Percentiles rank a stretch among this genome's conserved stretches.
Evolutionary conservation across 495 filamentous ascomycete species (phyloP).

Genomic region (Annulohypoxylon bovei): DNA sequence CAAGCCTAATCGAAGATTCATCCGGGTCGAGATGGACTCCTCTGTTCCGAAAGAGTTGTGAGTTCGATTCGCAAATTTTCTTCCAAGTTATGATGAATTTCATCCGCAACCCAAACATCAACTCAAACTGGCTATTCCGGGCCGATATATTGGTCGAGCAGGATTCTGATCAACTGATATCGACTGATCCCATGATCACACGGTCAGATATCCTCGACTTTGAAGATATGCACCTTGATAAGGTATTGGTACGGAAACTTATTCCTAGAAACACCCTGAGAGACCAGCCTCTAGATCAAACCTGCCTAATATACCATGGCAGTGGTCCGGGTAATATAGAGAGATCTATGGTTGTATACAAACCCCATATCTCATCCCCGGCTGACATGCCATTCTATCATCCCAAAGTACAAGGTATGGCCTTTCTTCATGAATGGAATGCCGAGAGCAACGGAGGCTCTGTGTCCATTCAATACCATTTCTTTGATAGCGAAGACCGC

Average conservation of each 20-base stretch:
- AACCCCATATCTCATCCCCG: slow-evolving; percentile 71
- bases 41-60: slow-evolving; percentile 61
- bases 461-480: slow-evolving; percentile 74
- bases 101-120: slow-evolving; percentile 86
- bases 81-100: slow-evolving; percentile 74
- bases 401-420: slow-evolving; percentile 75
- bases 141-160: slow-evolving; percentile 78
- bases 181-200: slow-evolving; percentile 43
- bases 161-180: slow-evolving; percentile 41
- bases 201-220: slow-evolving; percentile 51
- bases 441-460: slow-evolving; percentile 51
- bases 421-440: slow-evolving; percentile 74
- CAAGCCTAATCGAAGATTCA: slow-evolving; percentile 43
- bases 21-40: slow-evolving; percentile 58
- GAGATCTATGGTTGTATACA: slow-evolving; percentile 75
- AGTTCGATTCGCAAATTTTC: slow-evolving; percentile 69
- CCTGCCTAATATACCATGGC: slow-evolving; percentile 72
- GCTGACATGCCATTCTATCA: slow-evolving; percentile 86
- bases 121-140: slow-evolving; percentile 81
- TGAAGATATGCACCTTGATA: slow-evolving; percentile 63
- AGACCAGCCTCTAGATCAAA: slow-evolving; percentile 79
- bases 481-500: slow-evolving; percentile 61
- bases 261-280: slow-evolving; percentile 82
- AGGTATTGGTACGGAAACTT: slow-evolving; percentile 75
- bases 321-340: slow-evolving; percentile 31